These are phyloP conservation scores for Zizania latifolia DNA, from an alignment of 176 grass and related monocot genomes.

Conservation along the genomic window DNA sequence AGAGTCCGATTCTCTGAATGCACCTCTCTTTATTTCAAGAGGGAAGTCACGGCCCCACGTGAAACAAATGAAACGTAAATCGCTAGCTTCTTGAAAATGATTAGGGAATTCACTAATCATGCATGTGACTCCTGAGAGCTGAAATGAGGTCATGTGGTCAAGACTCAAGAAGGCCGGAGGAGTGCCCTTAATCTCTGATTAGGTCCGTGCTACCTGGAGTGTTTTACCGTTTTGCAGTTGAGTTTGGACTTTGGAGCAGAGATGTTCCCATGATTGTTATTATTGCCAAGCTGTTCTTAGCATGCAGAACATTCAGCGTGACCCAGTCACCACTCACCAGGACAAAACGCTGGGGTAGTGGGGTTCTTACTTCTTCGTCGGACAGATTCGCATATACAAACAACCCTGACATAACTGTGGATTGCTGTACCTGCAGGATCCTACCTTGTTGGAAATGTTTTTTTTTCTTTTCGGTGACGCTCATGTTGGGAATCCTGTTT, in stretches of 20 bases:
- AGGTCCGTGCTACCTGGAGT: background rate
- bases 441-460: background rate
- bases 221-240: background rate
- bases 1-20: background rate
- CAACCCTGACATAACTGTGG: too few species aligned
- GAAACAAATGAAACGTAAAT: background rate
- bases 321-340: constrained; percentile 23
- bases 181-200: background rate
- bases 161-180: too few species aligned
- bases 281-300: background rate
- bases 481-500: background rate
- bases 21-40: background rate
- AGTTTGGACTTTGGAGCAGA: too few species aligned
- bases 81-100: background rate
- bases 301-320: constrained; percentile 2
- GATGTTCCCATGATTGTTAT: background rate
- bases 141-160: background rate
- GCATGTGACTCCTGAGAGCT: constrained; percentile 12
- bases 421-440: background rate
- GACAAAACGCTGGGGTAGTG: constrained; percentile 11
- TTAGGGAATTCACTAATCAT: background rate
- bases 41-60: background rate
- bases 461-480: background rate
- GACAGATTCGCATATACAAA: constrained; percentile 16
- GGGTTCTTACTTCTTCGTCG: background rate